These are phyloP conservation scores for Dendrobium officinale DNA, from an alignment of 106 monocot genomes.

Conservation along the genomic window DNA sequence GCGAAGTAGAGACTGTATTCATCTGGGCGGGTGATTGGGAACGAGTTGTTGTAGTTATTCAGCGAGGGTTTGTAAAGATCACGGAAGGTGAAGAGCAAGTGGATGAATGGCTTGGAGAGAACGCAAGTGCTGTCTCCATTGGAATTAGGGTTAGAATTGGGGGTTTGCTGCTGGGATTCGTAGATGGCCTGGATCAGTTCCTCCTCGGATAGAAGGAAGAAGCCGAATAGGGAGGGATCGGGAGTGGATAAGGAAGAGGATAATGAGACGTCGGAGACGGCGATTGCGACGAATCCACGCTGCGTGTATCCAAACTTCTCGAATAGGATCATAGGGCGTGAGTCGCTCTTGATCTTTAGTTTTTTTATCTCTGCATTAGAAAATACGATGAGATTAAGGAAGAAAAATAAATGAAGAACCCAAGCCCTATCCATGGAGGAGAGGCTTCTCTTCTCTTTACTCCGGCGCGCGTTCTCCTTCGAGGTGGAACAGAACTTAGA, in stretches of 20 bases:
- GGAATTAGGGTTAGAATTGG: neutral
- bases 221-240: slow-evolving; percentile 55
- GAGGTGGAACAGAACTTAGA: neutral
- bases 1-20: slow-evolving; percentile 81
- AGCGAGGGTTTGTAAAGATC: slow-evolving; percentile 19
- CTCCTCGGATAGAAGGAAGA: slow-evolving; percentile 74
- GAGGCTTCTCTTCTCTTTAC: neutral
- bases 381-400: slow-evolving; percentile 14
- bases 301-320: slow-evolving; percentile 73
- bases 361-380: slow-evolving; percentile 65
- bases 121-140: slow-evolving; percentile 36
- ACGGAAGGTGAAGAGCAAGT: slow-evolving; percentile 50
- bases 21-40: slow-evolving; percentile 53
- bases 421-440: neutral
- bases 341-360: slow-evolving; percentile 45
- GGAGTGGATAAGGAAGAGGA: slow-evolving; percentile 20
- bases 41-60: slow-evolving; percentile 29
- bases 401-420: slow-evolving; percentile 21
- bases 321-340: slow-evolving; percentile 61
- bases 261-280: slow-evolving; percentile 31
- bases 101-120: slow-evolving; percentile 47
- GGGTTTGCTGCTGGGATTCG: slow-evolving; percentile 21
- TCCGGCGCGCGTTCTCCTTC: neutral
- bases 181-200: slow-evolving; percentile 52
- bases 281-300: slow-evolving; percentile 38